A percentile compares a stretch with the other conserved stretches of the same genome.
Evolutionary conservation across 257 asterid species (phyloP).

Genomic region (Capsicum pubescens): DNA sequence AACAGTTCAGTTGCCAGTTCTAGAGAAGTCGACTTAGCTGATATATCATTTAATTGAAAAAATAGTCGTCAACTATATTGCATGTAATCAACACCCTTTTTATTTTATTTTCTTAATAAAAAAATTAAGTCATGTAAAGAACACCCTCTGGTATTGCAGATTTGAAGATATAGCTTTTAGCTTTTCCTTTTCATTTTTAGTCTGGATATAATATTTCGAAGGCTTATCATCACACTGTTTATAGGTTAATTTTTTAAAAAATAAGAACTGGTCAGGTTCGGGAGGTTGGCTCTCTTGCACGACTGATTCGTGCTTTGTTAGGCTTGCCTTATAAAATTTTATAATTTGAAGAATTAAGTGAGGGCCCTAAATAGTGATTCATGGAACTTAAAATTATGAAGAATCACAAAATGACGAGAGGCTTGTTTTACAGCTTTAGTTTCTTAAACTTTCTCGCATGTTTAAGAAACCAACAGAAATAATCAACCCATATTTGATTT

Average conservation of each 20-base stretch:
- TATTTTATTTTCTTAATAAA: neutral
- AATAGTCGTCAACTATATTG: neutral
- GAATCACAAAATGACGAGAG: neutral
- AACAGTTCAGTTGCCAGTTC: neutral
- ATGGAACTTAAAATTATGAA: neutral
- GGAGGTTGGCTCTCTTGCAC: neutral
- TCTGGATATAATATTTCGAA: neutral
- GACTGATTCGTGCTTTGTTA: neutral
- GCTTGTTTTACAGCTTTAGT: neutral
- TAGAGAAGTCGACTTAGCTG: constrained; percentile 3
- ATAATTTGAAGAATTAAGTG: neutral
- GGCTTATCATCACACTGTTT: neutral
- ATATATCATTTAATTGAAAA: neutral
- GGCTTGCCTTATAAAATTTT: neutral
- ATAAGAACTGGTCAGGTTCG: neutral
- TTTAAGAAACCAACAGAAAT: neutral
- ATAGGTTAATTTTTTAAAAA: neutral
- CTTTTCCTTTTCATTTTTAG: neutral
- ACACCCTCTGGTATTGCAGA: constrained; percentile 4
- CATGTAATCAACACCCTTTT: neutral
- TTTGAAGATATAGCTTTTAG: neutral
- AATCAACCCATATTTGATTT: constrained; percentile 1
- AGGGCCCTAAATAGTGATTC: neutral
- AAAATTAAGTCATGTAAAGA: neutral
- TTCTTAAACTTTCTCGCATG: neutral